Evolutionary conservation across 2,329 filamentous ascomycete species (phyloP).

Genomic region (Aspergillus bombycis): DNA sequence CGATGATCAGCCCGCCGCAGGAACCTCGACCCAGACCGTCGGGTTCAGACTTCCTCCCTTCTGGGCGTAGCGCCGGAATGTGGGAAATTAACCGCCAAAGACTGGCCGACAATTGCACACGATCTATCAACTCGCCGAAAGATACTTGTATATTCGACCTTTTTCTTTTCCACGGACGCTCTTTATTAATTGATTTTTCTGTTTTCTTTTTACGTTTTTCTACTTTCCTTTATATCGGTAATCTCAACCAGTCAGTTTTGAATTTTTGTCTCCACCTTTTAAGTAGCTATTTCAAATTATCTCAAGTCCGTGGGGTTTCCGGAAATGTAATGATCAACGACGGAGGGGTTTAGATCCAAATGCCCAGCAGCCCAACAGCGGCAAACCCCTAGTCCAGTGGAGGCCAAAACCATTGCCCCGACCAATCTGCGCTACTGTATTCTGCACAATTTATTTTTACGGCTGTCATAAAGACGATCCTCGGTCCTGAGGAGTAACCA

Average conservation of each 20-base stretch:
- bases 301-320: background rate
- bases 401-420: background rate
- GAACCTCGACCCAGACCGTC: constrained; percentile 34
- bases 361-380: constrained; percentile 5
- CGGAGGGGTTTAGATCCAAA: background rate
- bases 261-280: background rate
- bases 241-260: background rate
- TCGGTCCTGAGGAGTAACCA: background rate
- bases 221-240: background rate
- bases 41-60: constrained; percentile 22
- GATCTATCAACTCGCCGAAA: background rate
- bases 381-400: constrained; percentile 4
- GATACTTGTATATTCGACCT: background rate
- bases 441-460: background rate
- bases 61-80: background rate
- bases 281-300: background rate
- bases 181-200: background rate
- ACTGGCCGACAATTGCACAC: background rate
- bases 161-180: background rate
- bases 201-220: background rate
- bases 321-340: background rate
- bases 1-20: constrained; percentile 31
- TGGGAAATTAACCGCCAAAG: background rate
- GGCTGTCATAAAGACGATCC: constrained; percentile 7
- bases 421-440: background rate